These are phyloP conservation scores for Amniculicola lignicola DNA, from an alignment of 495 filamentous ascomycete species.

Conservation along the genomic window DNA sequence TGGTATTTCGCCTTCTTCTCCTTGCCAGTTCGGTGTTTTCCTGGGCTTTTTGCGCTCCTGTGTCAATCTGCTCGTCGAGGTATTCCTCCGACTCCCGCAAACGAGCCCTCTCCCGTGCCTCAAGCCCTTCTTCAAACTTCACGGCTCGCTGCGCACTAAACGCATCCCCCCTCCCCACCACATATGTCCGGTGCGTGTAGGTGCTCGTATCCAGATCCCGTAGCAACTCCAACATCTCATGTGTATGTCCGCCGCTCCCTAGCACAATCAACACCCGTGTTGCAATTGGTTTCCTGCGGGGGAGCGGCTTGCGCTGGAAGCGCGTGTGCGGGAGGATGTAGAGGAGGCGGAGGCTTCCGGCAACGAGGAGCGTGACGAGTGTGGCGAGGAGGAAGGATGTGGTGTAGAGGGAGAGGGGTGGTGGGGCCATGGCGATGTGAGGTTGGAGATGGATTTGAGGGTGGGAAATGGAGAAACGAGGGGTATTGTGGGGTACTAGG, in stretches of 20 bases:
- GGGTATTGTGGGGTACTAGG: too few relatives aligned
- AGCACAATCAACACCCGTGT: conserved; percentile 78
- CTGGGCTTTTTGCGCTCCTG: not conserved
- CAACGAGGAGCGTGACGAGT: conserved; percentile 24
- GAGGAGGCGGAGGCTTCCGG: conserved; percentile 47
- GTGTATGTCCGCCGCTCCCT: conserved; percentile 89
- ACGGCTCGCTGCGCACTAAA: conserved; percentile 65
- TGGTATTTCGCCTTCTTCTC: not conserved
- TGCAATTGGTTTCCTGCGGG: conserved; percentile 32
- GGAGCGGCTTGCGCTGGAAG: conserved; percentile 23
- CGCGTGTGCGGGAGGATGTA: conserved; percentile 46
- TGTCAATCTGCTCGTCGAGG: not conserved
- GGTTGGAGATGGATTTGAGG: too few relatives aligned
- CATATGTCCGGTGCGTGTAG: conserved; percentile 69
- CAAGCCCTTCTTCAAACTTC: conserved; percentile 57
- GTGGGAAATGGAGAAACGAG: too few relatives aligned
- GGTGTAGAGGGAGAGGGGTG: conserved; percentile 22
- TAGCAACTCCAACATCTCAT: conserved; percentile 86
- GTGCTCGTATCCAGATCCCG: conserved; percentile 45
- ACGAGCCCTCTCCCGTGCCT: conserved; percentile 5
- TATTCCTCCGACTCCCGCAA: conserved; percentile 4
- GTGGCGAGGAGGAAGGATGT: conserved; percentile 29
- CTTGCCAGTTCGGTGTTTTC: not conserved
- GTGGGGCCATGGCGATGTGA: conserved; percentile 19
- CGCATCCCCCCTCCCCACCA: conserved; percentile 71